phyloP scores from a whole-genome alignment of 2,329 filamentous ascomycete genomes.

The Fusarium nematophilum region DNA sequence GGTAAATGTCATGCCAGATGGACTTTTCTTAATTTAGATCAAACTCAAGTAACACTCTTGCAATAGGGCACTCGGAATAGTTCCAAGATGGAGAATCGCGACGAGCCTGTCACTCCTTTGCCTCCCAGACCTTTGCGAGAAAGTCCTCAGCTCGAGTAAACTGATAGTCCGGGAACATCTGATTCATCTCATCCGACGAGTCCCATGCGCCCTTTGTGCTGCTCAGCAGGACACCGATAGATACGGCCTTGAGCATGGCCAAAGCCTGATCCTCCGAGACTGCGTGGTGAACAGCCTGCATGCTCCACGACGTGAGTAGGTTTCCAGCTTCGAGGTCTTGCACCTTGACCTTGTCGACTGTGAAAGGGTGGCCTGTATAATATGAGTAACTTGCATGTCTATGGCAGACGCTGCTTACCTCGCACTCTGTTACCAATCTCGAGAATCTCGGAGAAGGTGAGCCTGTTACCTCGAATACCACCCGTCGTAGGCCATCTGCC shows the following conservation, averaged over 20 bases:
- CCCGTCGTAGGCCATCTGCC: constrained; percentile 55
- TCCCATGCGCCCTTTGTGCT: constrained; percentile 50
- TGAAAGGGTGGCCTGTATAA: constrained; percentile 20
- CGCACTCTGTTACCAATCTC: constrained; percentile 52
- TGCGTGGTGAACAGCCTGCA: constrained; percentile 9
- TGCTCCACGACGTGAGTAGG: constrained; percentile 41
- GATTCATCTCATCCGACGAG: constrained; percentile 58
- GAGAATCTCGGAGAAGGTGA: constrained; percentile 51
- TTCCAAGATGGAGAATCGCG: too few species aligned
- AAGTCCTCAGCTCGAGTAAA: constrained; percentile 57
- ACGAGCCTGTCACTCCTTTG: too few species aligned
- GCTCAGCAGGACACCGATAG: constrained; percentile 51
- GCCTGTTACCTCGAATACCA: constrained; percentile 53
- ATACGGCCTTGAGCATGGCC: constrained; percentile 39
- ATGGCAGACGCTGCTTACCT: constrained; percentile 49
- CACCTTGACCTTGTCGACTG: constrained; percentile 24
- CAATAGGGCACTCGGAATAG: too few species aligned
- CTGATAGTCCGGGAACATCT: constrained; percentile 55
- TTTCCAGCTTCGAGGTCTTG: constrained; percentile 30
- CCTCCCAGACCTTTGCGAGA: constrained; percentile 45
- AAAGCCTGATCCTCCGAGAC: constrained; percentile 39
- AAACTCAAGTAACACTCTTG: too few species aligned
- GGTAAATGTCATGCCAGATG: too few species aligned
- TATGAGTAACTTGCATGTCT: not conserved
- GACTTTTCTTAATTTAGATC: too few species aligned